A percentile compares a stretch with the other conserved stretches of the same genome.
These are phyloP conservation scores for Ministeria vibrans DNA, from an alignment of 78 protist species.

Conservation along the genomic window DNA sequence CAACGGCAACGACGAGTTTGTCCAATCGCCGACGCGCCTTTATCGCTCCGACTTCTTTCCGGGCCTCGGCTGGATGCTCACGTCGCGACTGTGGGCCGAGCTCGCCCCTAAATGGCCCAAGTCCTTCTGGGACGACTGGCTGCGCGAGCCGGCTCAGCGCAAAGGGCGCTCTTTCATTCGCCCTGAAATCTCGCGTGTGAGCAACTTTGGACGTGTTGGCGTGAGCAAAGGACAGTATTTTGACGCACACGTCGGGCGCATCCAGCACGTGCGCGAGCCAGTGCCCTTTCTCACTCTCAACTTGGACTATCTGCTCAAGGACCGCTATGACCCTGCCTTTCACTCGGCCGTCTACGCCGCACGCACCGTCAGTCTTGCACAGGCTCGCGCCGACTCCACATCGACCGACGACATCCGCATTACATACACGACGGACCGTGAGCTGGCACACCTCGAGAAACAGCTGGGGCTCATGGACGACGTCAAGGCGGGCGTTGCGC, in stretches of 20 bases:
- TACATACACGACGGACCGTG: not conserved
- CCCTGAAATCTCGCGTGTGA: constrained; percentile 69
- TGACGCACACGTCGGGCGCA: constrained; percentile 23
- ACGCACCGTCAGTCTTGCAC: constrained; percentile 10
- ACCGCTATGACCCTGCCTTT: constrained; percentile 15
- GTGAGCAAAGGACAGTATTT: constrained; percentile 44
- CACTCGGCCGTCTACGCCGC: constrained; percentile 15
- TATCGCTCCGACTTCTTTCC: constrained; percentile 44
- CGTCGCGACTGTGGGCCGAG: constrained; percentile 65
- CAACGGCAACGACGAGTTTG: constrained; percentile 30
- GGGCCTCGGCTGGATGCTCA: constrained; percentile 80
- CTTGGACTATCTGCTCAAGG: constrained; percentile 24
- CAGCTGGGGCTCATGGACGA: constrained; percentile 56
- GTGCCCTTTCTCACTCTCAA: not conserved
- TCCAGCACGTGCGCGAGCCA: constrained; percentile 16
- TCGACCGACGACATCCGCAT: not conserved
- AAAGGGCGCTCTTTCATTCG: constrained; percentile 51
- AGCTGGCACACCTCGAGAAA: not conserved
- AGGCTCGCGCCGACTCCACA: too few species aligned
- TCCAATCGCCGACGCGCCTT: not conserved
- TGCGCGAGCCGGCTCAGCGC: constrained; percentile 57
- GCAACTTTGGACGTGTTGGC: constrained; percentile 61
- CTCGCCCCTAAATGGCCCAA: constrained; percentile 60
- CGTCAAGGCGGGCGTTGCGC: constrained; percentile 60
- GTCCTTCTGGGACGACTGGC: constrained; percentile 88